Conservation (phyloP, 768 basidiomycete genomes). For the Xerocomus potaroensis region DNA sequence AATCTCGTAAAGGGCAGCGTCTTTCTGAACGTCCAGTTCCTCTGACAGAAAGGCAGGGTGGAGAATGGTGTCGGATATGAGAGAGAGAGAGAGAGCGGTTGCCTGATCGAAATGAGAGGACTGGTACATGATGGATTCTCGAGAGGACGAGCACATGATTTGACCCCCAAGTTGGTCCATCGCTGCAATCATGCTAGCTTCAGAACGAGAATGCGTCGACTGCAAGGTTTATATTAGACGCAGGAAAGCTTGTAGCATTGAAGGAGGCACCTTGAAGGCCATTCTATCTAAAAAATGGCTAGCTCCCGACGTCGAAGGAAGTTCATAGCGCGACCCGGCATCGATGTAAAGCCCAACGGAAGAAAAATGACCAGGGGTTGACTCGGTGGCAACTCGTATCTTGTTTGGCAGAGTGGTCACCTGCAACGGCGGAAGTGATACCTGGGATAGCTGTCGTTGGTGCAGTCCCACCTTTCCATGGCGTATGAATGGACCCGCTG, state of each 20-base stretch:
- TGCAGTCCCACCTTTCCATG: slow-evolving; percentile 27
- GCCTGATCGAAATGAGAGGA: slow-evolving; percentile 87
- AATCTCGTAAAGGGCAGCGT: slow-evolving; percentile 87
- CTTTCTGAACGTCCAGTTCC: slow-evolving; percentile 79
- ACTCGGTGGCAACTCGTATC: slow-evolving; percentile 87
- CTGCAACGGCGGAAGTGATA: slow-evolving; percentile 38
- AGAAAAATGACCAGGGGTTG: slow-evolving; percentile 90
- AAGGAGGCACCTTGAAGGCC: slow-evolving; percentile 82
- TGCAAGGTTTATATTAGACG: slow-evolving; percentile 28
- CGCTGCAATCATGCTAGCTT: slow-evolving; percentile 73
- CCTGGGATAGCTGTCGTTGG: slow-evolving; percentile 25
- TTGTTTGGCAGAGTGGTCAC: slow-evolving; percentile 90
- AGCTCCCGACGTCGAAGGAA: slow-evolving; percentile 63
- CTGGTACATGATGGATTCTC: slow-evolving; percentile 98
- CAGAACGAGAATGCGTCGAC: slow-evolving; percentile 71
- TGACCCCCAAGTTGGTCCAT: slow-evolving; percentile 87
- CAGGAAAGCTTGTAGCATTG: neutral
- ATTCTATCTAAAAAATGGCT: slow-evolving; percentile 93
- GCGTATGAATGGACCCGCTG: slow-evolving; percentile 36
- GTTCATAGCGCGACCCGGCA: slow-evolving; percentile 90
- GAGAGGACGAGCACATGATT: slow-evolving; percentile 84
- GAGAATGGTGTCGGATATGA: slow-evolving; percentile 88
- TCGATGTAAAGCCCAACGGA: slow-evolving; percentile 92
- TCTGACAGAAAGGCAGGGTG: slow-evolving; percentile 70
- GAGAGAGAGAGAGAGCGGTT: slow-evolving; percentile 75